phyloP scores from a whole-genome alignment of 768 basidiomycete genomes.

The Suillus ampliporus region DNA sequence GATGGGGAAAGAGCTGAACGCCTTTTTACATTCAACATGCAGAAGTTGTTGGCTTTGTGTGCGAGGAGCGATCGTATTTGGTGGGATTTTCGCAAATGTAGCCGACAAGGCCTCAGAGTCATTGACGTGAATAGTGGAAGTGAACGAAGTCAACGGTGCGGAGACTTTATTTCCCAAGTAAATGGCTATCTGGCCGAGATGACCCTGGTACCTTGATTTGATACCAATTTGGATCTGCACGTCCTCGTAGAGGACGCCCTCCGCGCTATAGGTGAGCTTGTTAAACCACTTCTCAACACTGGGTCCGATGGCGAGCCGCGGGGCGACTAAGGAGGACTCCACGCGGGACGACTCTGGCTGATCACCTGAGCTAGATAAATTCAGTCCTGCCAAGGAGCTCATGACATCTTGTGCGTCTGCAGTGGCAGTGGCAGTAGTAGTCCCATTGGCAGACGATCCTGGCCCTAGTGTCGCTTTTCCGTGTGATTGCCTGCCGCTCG shows the following conservation, averaged over 20 bases:
- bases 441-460: slow-evolving; percentile 41
- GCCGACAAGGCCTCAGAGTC: slow-evolving; percentile 80
- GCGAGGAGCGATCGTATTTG: slow-evolving; percentile 77
- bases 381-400: slow-evolving; percentile 82
- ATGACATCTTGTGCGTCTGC: slow-evolving; percentile 61
- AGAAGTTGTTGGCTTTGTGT: slow-evolving; percentile 93
- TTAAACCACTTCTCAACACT: slow-evolving; percentile 90
- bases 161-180: slow-evolving; percentile 97
- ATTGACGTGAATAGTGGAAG: slow-evolving; percentile 75
- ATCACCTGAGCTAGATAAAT: slow-evolving; percentile 50
- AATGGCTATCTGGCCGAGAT: slow-evolving; percentile 90
- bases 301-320: slow-evolving; percentile 67
- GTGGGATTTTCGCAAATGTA: slow-evolving; percentile 90
- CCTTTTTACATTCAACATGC: slow-evolving; percentile 93
- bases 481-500: slow-evolving; percentile 69
- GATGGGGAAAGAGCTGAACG: slow-evolving; percentile 78
- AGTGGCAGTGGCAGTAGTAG: slow-evolving; percentile 42
- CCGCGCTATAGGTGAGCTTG: slow-evolving; percentile 75
- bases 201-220: slow-evolving; percentile 96
- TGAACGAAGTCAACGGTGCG: slow-evolving; percentile 89
- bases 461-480: slow-evolving; percentile 48
- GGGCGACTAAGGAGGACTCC: slow-evolving; percentile 42
- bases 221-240: slow-evolving; percentile 93
- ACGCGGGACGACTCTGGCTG: slow-evolving; percentile 21
- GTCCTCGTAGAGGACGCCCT: slow-evolving; percentile 96